These are phyloP conservation scores for Neonectria faginata DNA, from an alignment of 2,329 filamentous ascomycete species.

Conservation along the genomic window DNA sequence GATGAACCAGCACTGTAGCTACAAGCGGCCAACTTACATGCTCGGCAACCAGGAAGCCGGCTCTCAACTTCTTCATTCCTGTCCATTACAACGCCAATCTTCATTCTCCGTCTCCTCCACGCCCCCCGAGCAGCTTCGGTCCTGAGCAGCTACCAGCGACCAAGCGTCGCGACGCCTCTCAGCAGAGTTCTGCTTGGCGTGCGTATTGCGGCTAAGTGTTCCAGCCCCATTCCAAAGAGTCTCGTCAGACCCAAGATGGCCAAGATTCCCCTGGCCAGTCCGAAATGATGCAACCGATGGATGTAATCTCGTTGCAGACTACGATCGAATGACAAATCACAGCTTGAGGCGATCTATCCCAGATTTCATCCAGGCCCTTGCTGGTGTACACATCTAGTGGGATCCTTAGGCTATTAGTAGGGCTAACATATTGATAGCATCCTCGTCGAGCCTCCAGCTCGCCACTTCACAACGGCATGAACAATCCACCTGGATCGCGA, in stretches of 20 bases:
- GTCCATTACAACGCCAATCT: neutral
- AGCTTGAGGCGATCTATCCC: neutral
- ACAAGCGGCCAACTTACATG: constrained; percentile 1
- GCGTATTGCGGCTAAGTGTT: neutral
- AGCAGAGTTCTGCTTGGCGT: neutral
- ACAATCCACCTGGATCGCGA: neutral
- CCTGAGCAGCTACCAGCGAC: neutral
- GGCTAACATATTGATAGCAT: too few relatives aligned
- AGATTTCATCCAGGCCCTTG: neutral
- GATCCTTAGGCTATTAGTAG: too few relatives aligned
- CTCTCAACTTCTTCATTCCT: constrained; percentile 1
- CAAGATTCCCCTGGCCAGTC: neutral
- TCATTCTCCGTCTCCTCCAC: neutral
- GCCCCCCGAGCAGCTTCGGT: neutral
- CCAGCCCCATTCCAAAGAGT: constrained; percentile 1
- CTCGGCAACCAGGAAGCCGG: neutral
- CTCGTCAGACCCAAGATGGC: neutral
- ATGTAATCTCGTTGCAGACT: neutral
- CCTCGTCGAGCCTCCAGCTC: neutral
- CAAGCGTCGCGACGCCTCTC: neutral
- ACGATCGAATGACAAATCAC: neutral
- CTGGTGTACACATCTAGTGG: neutral
- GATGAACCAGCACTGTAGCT: neutral
- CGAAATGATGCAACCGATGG: neutral
- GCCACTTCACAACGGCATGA: neutral